These are phyloP conservation scores for Geranium incanum DNA, from an alignment of 441 rosid species.

Conservation along the genomic window DNA sequence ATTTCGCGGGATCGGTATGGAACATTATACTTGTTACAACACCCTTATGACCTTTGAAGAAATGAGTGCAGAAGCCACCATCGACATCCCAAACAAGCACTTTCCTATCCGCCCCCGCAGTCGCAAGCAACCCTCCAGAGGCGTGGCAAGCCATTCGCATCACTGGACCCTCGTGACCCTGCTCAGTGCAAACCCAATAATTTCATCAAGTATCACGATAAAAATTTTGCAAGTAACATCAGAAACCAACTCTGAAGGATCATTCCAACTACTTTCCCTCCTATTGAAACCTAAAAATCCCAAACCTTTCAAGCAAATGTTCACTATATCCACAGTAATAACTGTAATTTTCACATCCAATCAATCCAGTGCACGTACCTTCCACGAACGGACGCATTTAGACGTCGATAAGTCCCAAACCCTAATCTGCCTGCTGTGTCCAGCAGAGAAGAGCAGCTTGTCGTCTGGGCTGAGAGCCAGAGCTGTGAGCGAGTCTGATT, in stretches of 20 bases:
- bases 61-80: conserved; percentile 93
- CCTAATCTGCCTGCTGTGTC: conserved; percentile 77
- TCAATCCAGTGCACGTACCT: conserved; percentile 28
- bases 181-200: conserved; percentile 20
- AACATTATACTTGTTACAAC: conserved; percentile 68
- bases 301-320: neutral
- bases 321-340: neutral
- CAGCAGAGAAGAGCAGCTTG: conserved; percentile 74
- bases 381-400: conserved; percentile 85
- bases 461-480: conserved; percentile 71
- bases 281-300: neutral
- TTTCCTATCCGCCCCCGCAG: conserved; percentile 98
- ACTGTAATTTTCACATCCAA: neutral
- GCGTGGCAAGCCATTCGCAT: conserved; percentile 88
- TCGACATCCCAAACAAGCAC: conserved; percentile 96
- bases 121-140: conserved; percentile 90
- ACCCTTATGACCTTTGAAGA: conserved; percentile 85
- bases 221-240: neutral
- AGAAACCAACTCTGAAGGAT: too few species aligned
- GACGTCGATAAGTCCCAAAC: conserved; percentile 77
- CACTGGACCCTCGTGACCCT: conserved; percentile 93
- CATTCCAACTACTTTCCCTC: neutral
- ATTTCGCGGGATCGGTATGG: conserved; percentile 59
- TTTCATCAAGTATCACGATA: neutral
- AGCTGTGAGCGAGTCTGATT: conserved; percentile 61